A percentile compares a stretch with the other conserved stretches of the same genome.
Conservation (phyloP, 1,284 basidiomycete species). For the Violaceomyces palustris region DNA sequence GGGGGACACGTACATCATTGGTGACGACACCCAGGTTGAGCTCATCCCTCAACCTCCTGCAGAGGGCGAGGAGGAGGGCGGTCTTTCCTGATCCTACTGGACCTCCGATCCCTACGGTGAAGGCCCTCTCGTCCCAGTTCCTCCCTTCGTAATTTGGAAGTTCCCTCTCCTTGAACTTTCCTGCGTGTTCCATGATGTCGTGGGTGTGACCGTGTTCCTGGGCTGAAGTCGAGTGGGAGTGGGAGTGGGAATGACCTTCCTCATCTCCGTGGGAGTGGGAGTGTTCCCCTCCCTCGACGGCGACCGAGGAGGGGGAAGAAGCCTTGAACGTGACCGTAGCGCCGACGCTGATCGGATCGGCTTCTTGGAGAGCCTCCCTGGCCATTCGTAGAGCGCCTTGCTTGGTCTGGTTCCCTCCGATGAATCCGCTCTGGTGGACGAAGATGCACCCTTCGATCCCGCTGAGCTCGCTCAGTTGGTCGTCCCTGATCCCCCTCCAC, state of each 20-base stretch:
- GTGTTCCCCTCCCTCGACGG: no score
- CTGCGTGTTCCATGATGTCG: slow-evolving; percentile 55
- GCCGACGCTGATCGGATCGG: no score
- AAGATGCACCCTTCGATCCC: slow-evolving; percentile 80
- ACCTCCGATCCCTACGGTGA: slow-evolving; percentile 94
- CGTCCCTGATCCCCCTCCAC: slow-evolving; percentile 89
- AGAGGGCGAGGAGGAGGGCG: slow-evolving; percentile 86
- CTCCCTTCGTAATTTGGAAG: slow-evolving; percentile 78
- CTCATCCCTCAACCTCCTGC: slow-evolving; percentile 70
- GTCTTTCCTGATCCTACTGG: slow-evolving; percentile 96
- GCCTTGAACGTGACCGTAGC: no score
- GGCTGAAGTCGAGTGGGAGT: slow-evolving; percentile 14
- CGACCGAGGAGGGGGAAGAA: no score
- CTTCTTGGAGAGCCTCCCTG: slow-evolving; percentile 62
- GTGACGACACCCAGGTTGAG: slow-evolving; percentile 76
- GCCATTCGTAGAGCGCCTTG: slow-evolving; percentile 82
- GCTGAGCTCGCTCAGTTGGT: slow-evolving; percentile 66
- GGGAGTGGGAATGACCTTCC: slow-evolving; percentile 13
- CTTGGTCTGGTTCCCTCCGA: slow-evolving; percentile 84
- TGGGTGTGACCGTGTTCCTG: slow-evolving; percentile 49
- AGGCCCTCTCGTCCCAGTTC: slow-evolving; percentile 87
- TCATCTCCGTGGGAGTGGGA: slow-evolving; percentile 11
- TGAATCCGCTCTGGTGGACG: slow-evolving; percentile 91
- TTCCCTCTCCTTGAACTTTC: slow-evolving; percentile 87
- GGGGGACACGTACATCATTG: no score